A percentile compares a stretch with the other conserved stretches of the same genome.
phyloP scores from a whole-genome alignment of 495 filamentous ascomycete species.

The Massariosphaeria phaeospora region DNA sequence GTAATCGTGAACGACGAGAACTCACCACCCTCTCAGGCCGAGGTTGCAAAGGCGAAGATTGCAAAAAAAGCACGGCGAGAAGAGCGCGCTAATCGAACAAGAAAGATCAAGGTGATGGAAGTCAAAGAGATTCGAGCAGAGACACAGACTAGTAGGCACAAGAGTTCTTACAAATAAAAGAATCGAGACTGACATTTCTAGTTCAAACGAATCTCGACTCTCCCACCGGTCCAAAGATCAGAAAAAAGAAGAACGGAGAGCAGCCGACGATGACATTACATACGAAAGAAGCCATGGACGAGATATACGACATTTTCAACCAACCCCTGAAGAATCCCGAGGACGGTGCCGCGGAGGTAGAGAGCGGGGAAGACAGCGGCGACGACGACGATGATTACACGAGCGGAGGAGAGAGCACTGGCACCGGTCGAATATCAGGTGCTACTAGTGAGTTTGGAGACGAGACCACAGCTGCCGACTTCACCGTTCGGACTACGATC shows the following conservation, averaged over 20 bases:
- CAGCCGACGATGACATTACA: conserved; percentile 97
- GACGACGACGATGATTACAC: conserved; percentile 71
- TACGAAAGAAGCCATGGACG: conserved; percentile 89
- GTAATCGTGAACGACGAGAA: conserved; percentile 38
- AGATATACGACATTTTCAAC: conserved; percentile 96
- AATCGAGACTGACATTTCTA: conserved; percentile 38
- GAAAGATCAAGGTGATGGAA: conserved; percentile 71
- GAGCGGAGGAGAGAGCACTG: conserved; percentile 76
- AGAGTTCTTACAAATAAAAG: neutral
- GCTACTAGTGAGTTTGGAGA: conserved; percentile 57
- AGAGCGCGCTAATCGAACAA: conserved; percentile 43
- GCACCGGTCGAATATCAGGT: conserved; percentile 60
- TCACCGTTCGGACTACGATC: conserved; percentile 42
- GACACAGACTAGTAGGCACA: conserved; percentile 67
- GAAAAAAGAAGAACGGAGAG: conserved; percentile 59
- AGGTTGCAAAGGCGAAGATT: conserved; percentile 31
- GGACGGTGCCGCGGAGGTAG: conserved; percentile 37
- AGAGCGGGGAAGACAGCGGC: conserved; percentile 45
- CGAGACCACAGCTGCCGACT: conserved; percentile 53
- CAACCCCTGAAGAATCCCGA: conserved; percentile 61
- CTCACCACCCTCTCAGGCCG: conserved; percentile 30
- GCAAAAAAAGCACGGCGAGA: conserved; percentile 39
- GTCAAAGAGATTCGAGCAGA: conserved; percentile 55
- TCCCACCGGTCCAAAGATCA: conserved; percentile 70
- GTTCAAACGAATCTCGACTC: conserved; percentile 92